Conservation (phyloP, 2,329 filamentous ascomycete genomes). For the Botrytis sinoallii region DNA sequence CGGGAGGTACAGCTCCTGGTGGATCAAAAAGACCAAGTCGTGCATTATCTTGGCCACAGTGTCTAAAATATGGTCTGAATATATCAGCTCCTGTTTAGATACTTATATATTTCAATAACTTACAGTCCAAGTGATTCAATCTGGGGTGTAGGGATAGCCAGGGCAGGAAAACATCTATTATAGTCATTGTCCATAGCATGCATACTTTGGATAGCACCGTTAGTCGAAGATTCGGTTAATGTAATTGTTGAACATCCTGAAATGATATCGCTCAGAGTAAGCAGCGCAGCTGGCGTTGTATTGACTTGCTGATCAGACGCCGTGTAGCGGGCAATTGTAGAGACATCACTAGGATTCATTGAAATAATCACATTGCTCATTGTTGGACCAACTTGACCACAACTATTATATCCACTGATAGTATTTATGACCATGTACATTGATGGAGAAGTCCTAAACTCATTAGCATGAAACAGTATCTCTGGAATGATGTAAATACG, state of each 20-base stretch:
- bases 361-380: slow-evolving; percentile 37
- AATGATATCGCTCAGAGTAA: slow-evolving; percentile 40
- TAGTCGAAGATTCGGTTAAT: neutral
- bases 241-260: slow-evolving; percentile 32
- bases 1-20: slow-evolving; percentile 41
- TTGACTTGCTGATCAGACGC: slow-evolving; percentile 29
- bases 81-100: neutral
- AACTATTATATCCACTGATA: slow-evolving; percentile 38
- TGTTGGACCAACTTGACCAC: slow-evolving; percentile 36
- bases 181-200: slow-evolving; percentile 22
- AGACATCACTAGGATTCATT: slow-evolving; percentile 39
- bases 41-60: slow-evolving; percentile 40
- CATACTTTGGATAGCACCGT: slow-evolving; percentile 16
- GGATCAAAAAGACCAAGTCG: slow-evolving; percentile 42
- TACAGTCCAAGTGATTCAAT: slow-evolving; percentile 26
- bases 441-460: slow-evolving; percentile 40
- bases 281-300: slow-evolving; percentile 28
- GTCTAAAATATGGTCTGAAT: slow-evolving; percentile 36
- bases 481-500: neutral
- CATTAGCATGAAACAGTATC: neutral
- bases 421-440: slow-evolving; percentile 42
- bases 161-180: slow-evolving; percentile 27
- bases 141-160: slow-evolving; percentile 23
- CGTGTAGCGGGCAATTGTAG: slow-evolving; percentile 36
- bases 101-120: neutral